These are phyloP conservation scores for Articulospora tetracladia DNA, from an alignment of 495 filamentous ascomycete species.

Conservation along the genomic window DNA sequence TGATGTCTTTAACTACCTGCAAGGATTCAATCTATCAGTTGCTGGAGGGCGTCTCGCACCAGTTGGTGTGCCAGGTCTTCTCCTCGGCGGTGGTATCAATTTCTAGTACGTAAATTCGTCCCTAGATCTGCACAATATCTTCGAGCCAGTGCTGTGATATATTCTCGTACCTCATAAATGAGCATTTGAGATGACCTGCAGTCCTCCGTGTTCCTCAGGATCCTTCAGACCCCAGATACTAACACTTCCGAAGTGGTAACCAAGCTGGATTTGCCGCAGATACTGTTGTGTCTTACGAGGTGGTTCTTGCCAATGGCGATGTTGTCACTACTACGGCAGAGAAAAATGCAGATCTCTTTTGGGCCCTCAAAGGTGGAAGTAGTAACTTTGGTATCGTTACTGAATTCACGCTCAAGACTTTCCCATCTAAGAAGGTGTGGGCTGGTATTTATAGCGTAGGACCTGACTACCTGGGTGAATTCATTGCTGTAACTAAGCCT, in stretches of 20 bases:
- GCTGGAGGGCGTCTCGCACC: conserved; percentile 46
- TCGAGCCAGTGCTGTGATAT: no score
- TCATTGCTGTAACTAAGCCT: no score
- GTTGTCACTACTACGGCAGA: conserved; percentile 42
- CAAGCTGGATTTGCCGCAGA: conserved; percentile 40
- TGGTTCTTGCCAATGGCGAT: conserved; percentile 46
- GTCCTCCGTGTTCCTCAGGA: no score
- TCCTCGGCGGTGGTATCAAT: conserved; percentile 26
- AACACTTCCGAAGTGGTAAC: neutral
- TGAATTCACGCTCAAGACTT: neutral
- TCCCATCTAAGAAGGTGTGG: neutral
- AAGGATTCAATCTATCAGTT: conserved; percentile 33
- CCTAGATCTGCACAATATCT: no score
- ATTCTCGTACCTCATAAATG: no score
- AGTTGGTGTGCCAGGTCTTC: conserved; percentile 52
- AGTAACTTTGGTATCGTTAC: conserved; percentile 52
- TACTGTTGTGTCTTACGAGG: conserved; percentile 35
- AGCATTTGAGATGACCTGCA: no score
- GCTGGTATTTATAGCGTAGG: neutral
- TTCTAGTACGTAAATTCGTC: no score
- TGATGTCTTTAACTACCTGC: conserved; percentile 43
- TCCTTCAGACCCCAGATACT: no score
- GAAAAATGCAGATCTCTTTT: conserved; percentile 43
- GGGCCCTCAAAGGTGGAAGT: conserved; percentile 50
- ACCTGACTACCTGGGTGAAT: no score